Evolutionary conservation across 148 eudicot genomes (phyloP).

Genomic region (Diospyros kaki): DNA sequence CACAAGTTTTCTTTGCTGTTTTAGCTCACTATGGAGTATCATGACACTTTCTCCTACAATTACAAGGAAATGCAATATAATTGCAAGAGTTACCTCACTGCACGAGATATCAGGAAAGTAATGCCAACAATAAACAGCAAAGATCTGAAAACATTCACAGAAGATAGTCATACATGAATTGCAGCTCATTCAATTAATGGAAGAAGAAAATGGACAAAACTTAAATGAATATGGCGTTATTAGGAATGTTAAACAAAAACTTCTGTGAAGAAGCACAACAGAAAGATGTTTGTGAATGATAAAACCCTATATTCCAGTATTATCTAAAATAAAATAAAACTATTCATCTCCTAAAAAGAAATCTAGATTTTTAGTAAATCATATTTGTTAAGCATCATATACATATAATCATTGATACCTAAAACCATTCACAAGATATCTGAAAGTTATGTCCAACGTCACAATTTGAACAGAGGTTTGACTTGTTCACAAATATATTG

Average conservation of each 20-base stretch:
- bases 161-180: neutral
- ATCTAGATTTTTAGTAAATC: neutral
- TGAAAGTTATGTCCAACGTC: neutral
- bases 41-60: slow-evolving; percentile 66
- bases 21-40: slow-evolving; percentile 77
- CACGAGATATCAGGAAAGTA: slow-evolving; percentile 6
- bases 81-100: neutral
- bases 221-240: neutral
- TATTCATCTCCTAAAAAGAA: neutral
- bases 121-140: neutral
- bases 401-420: neutral
- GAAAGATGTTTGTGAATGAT: neutral
- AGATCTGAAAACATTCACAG: neutral
- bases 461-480: neutral
- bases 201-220: neutral
- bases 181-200: neutral
- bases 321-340: too few relatives aligned
- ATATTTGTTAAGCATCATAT: neutral
- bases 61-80: slow-evolving; percentile 5
- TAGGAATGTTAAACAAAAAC: neutral
- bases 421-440: neutral
- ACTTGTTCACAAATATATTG: neutral
- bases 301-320: neutral
- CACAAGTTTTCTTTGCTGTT: slow-evolving; percentile 79
- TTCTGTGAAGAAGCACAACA: neutral